Base-by-base conservation (phyloP, 2,329 filamentous ascomycete genomes). In the Epichloe aotearoae region DNA sequence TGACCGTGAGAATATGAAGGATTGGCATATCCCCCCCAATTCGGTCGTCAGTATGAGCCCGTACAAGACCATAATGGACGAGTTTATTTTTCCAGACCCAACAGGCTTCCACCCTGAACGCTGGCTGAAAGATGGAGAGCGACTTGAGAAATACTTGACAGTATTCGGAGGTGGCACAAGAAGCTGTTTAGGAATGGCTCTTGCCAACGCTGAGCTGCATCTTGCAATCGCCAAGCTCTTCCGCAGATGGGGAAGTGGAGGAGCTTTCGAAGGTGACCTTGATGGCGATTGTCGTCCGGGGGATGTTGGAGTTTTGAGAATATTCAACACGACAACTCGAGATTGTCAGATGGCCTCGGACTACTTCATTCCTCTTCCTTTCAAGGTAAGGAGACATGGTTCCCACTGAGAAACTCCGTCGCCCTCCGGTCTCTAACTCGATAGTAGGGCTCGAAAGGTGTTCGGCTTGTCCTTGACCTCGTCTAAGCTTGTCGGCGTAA, bases 131-230 rank as follows among this genome's bases (percentile, higher is more conserved):
- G 62, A 60, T 33, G 54, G 47, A 19, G 61, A 63, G 45, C 53
- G 57, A 41, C 61, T 67, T 12, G 64, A 67, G 36, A 62, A 60
- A 47, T 62, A 66, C 48, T 55, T 69, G 42, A 58, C 59, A 26
- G 59, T 66, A 42, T 68, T 67, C 50, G 64, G 63, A 42, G 62
- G 61, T 14, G 68, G 68, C 41, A 61, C 60, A 6, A 63, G 68
- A 10, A 55, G 58, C 33, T 69, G 67, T 48, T 52, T 70, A 26
- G 68, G 68, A 30, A 62, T 66, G 58, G 62, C 65, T 34, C 61
- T 71, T 5, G 68, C 67, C 2, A 60, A 64, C 33, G 65, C 66
- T 0, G 69, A 71, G 55, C 54, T 71, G n/a, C 61, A 66, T 39
- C 58, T 69, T 19, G 60, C 61, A 52, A 57, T 69, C 5, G 65